Evolutionary conservation across 164 flowering plant genomes (phyloP).

Genomic region (Berberis thunbergii): DNA sequence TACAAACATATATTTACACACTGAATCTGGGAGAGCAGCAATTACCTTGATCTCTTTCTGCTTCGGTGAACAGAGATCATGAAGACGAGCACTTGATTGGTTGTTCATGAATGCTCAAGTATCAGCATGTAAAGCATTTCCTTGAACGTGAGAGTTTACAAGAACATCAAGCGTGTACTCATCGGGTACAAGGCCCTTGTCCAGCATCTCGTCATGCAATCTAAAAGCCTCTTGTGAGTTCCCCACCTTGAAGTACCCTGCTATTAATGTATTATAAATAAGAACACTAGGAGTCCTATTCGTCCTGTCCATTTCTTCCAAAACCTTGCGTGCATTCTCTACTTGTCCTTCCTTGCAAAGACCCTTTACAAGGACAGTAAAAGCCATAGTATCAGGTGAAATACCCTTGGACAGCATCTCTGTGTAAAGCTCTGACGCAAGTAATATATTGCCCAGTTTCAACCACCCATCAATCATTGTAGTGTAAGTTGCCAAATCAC

Average conservation of each 20-base stretch:
- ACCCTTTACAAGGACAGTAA: slow-evolving; percentile 45
- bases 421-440: slow-evolving; percentile 43
- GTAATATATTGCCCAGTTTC: slow-evolving; percentile 37
- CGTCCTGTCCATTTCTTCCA: slow-evolving; percentile 54
- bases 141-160: slow-evolving; percentile 32
- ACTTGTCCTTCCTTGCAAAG: slow-evolving; percentile 54
- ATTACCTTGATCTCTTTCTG: background rate
- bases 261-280: slow-evolving; percentile 54
- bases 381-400: slow-evolving; percentile 41
- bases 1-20: too few species aligned
- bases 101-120: background rate
- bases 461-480: slow-evolving; percentile 59
- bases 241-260: slow-evolving; percentile 61
- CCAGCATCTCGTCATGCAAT: slow-evolving; percentile 80
- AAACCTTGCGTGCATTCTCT: slow-evolving; percentile 45
- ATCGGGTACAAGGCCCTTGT: slow-evolving; percentile 64
- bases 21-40: background rate
- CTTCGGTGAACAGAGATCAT: background rate
- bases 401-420: slow-evolving; percentile 60
- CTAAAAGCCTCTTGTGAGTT: slow-evolving; percentile 61
- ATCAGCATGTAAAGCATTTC: slow-evolving; percentile 4
- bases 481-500: slow-evolving; percentile 58
- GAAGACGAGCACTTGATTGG: background rate
- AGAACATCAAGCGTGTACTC: slow-evolving; percentile 58
- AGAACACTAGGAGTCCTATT: slow-evolving; percentile 35